A percentile compares a stretch with the other conserved stretches of the same genome.
Evolutionary conservation across 164 flowering plant species (phyloP).

Genomic region (Kingdonia uniflora): DNA sequence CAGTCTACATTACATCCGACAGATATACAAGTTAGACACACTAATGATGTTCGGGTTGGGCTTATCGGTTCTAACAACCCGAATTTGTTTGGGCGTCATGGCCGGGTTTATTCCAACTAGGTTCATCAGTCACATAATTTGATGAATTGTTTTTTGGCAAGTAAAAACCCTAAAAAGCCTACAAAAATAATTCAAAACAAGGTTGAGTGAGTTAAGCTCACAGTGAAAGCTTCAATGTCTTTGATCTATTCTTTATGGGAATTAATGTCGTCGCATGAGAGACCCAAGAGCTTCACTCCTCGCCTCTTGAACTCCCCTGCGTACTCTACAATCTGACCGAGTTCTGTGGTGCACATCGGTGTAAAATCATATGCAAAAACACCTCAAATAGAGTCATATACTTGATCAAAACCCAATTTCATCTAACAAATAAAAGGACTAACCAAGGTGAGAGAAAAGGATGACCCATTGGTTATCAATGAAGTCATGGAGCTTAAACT

Average conservation of each 20-base stretch:
- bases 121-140: no score
- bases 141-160: no score
- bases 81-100: no score
- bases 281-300: slow-evolving; percentile 73
- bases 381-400: not conserved
- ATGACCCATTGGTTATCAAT: slow-evolving; percentile 45
- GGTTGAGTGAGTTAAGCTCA: slow-evolving; percentile 5
- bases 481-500: slow-evolving; percentile 51
- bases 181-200: no score
- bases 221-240: slow-evolving; percentile 72
- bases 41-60: no score
- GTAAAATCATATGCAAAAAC: slow-evolving; percentile 62
- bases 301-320: slow-evolving; percentile 38
- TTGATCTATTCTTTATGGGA: slow-evolving; percentile 70
- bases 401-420: not conserved
- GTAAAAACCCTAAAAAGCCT: no score
- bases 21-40: not conserved
- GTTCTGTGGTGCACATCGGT: slow-evolving; percentile 87
- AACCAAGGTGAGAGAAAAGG: slow-evolving; percentile 77
- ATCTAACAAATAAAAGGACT: not conserved
- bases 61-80: no score
- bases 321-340: slow-evolving; percentile 56
- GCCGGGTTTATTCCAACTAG: no score
- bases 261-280: slow-evolving; percentile 60
- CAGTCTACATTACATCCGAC: slow-evolving; percentile 33